Conservation (phyloP, 352 stramenopile species). For the Saprolegnia parasitica region DNA sequence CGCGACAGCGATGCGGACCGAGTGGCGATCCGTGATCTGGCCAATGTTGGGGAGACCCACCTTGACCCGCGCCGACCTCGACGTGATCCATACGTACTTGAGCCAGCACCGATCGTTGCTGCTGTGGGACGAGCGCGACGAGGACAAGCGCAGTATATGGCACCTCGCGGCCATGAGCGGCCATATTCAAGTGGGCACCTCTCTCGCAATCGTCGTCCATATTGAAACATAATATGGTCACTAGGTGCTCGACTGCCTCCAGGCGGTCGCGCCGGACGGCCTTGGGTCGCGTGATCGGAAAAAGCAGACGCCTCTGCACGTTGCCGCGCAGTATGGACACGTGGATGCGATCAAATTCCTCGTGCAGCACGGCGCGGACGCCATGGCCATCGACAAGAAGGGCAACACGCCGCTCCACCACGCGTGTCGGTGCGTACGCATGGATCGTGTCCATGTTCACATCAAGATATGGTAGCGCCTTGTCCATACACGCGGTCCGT, state of each 20-base stretch:
- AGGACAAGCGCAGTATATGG: conserved; percentile 22
- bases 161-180: conserved; percentile 22
- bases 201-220: neutral
- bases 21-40: neutral
- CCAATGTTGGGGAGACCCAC: neutral
- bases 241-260: conserved; percentile 17
- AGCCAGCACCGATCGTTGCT: conserved; percentile 10
- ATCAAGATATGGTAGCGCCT: neutral
- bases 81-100: conserved; percentile 1
- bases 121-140: conserved; percentile 29
- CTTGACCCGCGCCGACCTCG: conserved; percentile 4
- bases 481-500: neutral
- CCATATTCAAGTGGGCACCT: conserved; percentile 15
- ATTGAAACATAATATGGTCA: neutral
- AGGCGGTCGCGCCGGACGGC: neutral
- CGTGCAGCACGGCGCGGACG: conserved; percentile 3
- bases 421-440: conserved; percentile 13
- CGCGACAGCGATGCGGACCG: neutral
- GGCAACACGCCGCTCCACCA: conserved; percentile 25
- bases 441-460: neutral
- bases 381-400: conserved; percentile 19
- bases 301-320: conserved; percentile 21
- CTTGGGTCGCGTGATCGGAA: conserved; percentile 13
- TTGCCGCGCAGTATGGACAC: conserved; percentile 14
- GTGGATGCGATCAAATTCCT: conserved; percentile 1